A percentile compares a stretch with the other conserved stretches of the same genome.
Evolutionary conservation across 176 grass and related monocot genomes (phyloP).

Genomic region (Zizania latifolia): DNA sequence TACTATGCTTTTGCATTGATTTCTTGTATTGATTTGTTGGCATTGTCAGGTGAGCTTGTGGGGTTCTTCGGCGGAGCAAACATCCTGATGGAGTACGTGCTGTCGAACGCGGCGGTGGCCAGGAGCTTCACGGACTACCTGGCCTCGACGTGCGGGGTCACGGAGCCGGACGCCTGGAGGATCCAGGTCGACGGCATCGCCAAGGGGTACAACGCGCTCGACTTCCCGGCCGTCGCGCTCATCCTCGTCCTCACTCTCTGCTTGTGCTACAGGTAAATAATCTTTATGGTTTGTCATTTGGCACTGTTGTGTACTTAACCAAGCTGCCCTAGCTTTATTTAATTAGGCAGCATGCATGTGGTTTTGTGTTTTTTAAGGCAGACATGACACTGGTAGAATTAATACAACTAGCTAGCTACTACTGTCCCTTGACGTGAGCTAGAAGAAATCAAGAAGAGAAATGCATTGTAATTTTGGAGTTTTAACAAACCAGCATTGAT

Average conservation of each 20-base stretch:
- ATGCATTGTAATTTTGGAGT: neutral
- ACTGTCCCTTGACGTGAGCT: neutral
- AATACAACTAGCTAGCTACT: no score
- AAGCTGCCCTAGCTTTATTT: neutral
- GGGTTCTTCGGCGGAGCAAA: constrained; percentile 93
- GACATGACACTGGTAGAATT: neutral
- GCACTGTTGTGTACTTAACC: neutral
- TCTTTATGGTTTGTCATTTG: neutral
- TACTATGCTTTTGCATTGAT: no score
- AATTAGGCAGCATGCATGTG: neutral
- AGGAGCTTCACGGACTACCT: constrained; percentile 96
- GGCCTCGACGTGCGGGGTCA: constrained; percentile 71
- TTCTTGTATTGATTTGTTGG: neutral
- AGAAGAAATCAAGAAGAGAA: neutral
- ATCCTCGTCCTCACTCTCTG: constrained; percentile 62
- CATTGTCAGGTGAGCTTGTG: constrained; percentile 68
- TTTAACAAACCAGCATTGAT: neutral
- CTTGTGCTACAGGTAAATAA: constrained; percentile 76
- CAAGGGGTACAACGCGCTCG: constrained; percentile 72
- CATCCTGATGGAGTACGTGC: constrained; percentile 95
- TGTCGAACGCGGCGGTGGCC: constrained; percentile 95
- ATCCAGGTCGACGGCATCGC: constrained; percentile 57
- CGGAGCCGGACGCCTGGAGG: constrained; percentile 58
- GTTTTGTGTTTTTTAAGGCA: constrained; percentile 25
- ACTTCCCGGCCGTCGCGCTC: constrained; percentile 67